Evolutionary conservation across 169 alveolate genomes (phyloP).

Genomic region (Toxoplasma gondii): DNA sequence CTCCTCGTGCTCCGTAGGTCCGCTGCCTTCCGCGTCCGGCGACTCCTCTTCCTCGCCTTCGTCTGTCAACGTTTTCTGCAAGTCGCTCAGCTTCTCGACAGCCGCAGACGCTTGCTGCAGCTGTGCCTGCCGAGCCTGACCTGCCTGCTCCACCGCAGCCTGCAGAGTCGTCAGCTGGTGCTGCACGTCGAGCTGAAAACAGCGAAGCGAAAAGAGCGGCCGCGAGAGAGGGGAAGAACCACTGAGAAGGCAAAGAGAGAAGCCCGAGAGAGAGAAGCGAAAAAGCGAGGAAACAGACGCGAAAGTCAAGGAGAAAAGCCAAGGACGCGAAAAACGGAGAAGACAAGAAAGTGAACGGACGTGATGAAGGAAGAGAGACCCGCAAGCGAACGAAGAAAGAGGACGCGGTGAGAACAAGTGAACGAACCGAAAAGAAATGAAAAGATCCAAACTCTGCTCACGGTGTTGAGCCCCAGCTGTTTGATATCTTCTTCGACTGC

Average conservation of each 20-base stretch:
- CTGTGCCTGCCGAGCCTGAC: slow-evolving; percentile 11
- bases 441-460: neutral
- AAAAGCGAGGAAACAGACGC: neutral
- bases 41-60: neutral
- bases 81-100: neutral
- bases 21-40: neutral
- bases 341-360: too few relatives aligned
- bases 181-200: neutral
- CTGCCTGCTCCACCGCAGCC: slow-evolving; percentile 1
- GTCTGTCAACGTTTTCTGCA: neutral
- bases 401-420: too few relatives aligned
- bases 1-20: neutral
- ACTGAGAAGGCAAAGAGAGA: too few relatives aligned
- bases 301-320: too few relatives aligned
- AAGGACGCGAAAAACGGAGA: neutral
- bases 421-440: neutral
- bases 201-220: too few relatives aligned
- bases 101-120: neutral
- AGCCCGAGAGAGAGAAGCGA: too few relatives aligned
- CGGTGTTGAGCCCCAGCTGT: neutral
- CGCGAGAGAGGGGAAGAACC: too few relatives aligned
- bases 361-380: neutral
- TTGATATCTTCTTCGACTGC: neutral
- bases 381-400: neutral
- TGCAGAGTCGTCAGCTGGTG: slow-evolving; percentile 5